phyloP scores from a whole-genome alignment of 2,329 filamentous ascomycete genomes.

The Stemphylium vesicarium region DNA sequence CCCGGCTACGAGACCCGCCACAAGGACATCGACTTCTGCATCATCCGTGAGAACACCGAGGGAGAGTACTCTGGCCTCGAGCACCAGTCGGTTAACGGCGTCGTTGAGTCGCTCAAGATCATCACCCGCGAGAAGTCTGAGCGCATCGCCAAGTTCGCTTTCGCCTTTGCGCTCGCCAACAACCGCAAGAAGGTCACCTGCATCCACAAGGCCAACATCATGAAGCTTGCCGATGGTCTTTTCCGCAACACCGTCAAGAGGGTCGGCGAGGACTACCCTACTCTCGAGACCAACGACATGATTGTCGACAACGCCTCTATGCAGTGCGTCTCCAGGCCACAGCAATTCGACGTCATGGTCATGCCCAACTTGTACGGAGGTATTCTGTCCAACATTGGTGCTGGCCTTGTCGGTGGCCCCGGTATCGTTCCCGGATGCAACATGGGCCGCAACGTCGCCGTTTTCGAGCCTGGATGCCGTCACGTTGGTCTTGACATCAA shows the following conservation, averaged over 20 bases:
- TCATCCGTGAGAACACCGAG: slow-evolving; percentile 99
- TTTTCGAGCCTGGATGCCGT: slow-evolving; percentile 98
- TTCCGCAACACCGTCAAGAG: slow-evolving; percentile 98
- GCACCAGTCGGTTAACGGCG: slow-evolving; percentile 94
- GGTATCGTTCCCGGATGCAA: slow-evolving; percentile 98
- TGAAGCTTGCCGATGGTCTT: slow-evolving; percentile 98
- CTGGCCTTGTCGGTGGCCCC: slow-evolving; percentile 93
- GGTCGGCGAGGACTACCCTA: slow-evolving; percentile 93
- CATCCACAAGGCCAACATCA: slow-evolving; percentile 99
- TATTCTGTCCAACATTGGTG: slow-evolving; percentile 98
- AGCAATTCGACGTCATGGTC: slow-evolving; percentile 99
- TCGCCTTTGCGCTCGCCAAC: slow-evolving; percentile 97
- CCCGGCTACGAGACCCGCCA: slow-evolving; percentile 97
- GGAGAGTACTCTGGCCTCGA: slow-evolving; percentile 99
- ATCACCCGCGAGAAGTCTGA: slow-evolving; percentile 99
- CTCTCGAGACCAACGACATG: slow-evolving; percentile 97
- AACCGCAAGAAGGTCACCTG: slow-evolving; percentile 99
- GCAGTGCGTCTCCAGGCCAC: slow-evolving; percentile 94
- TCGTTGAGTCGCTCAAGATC: slow-evolving; percentile 99
- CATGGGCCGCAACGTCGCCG: slow-evolving; percentile 97
- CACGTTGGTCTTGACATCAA: slow-evolving; percentile 99
- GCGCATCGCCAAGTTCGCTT: slow-evolving; percentile 98
- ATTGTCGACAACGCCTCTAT: slow-evolving; percentile 99
- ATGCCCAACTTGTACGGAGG: slow-evolving; percentile 99
- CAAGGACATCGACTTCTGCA: slow-evolving; percentile 96